Percentiles rank a stretch among this genome's conserved stretches.
Conservation (phyloP, 768 basidiomycete species). For the Agrocybe praecox region DNA sequence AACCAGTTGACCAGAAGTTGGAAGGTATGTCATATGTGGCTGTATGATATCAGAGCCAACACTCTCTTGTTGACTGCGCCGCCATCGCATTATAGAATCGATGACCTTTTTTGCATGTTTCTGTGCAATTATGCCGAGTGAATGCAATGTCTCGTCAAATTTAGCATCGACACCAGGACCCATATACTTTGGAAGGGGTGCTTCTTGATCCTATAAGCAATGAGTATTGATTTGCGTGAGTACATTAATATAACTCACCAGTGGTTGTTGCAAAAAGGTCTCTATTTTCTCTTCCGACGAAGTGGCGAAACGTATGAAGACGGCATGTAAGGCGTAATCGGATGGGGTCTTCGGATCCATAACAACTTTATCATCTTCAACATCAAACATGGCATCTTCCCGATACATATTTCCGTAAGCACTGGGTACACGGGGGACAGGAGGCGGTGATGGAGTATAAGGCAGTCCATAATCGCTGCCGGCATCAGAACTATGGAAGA, state of each 20-base stretch:
- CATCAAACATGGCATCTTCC: conserved; percentile 55
- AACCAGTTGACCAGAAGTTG: conserved; percentile 29
- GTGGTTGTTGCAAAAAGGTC: conserved; percentile 63
- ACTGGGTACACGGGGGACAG: conserved; percentile 77
- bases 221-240: not conserved
- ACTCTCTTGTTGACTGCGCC: conserved; percentile 72
- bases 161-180: conserved; percentile 73
- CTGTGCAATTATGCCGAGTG: conserved; percentile 84
- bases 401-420: conserved; percentile 48
- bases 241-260: conserved; percentile 49
- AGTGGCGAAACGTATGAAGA: conserved; percentile 86
- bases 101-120: conserved; percentile 84
- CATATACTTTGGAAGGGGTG: conserved; percentile 64
- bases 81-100: conserved; percentile 88
- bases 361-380: conserved; percentile 68
- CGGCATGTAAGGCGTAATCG: conserved; percentile 86
- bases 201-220: conserved; percentile 62
- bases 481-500: conserved; percentile 68
- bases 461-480: conserved; percentile 69
- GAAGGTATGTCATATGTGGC: conserved; percentile 47
- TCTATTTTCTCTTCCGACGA: conserved; percentile 83
- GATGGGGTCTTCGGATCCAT: conserved; percentile 81
- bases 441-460: conserved; percentile 68
- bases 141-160: conserved; percentile 85
- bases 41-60: conserved; percentile 52